These are phyloP conservation scores for Chlorociboria aeruginascens DNA, from an alignment of 495 filamentous ascomycete genomes.

Conservation along the genomic window DNA sequence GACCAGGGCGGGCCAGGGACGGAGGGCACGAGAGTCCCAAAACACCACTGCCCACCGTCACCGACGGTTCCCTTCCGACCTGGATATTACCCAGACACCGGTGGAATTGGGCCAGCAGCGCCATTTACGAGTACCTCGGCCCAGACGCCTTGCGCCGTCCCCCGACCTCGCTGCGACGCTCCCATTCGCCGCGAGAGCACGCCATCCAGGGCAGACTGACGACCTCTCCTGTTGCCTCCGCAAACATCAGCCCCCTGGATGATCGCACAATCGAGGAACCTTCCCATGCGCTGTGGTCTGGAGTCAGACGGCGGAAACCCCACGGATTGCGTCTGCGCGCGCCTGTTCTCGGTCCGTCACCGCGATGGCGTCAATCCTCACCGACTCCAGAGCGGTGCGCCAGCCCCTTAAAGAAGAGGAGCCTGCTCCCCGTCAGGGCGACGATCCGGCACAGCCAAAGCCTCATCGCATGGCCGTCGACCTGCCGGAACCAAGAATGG, in stretches of 20 bases:
- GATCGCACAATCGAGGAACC: background rate
- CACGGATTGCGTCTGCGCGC: background rate
- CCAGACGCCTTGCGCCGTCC: too few relatives aligned
- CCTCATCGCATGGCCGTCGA: background rate
- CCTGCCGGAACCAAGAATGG: background rate
- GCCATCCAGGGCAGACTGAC: too few relatives aligned
- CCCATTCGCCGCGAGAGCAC: too few relatives aligned
- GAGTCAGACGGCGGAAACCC: background rate
- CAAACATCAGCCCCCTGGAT: background rate
- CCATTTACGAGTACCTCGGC: too few relatives aligned
- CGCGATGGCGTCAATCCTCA: slow-evolving; percentile 14
- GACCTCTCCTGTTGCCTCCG: too few relatives aligned
- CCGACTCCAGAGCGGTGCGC: slow-evolving; percentile 7
- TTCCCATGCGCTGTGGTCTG: background rate
- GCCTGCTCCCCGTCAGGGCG: background rate
- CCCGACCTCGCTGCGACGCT: too few relatives aligned
- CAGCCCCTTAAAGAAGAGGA: slow-evolving; percentile 12
- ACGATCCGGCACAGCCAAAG: background rate
- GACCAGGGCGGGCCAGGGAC: too few relatives aligned
- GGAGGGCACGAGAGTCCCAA: too few relatives aligned
- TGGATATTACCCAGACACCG: too few relatives aligned
- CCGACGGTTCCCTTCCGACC: too few relatives aligned
- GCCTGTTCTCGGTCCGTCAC: slow-evolving; percentile 1
- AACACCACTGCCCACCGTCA: too few relatives aligned
- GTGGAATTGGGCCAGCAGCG: too few relatives aligned